phyloP scores from a whole-genome alignment of 2,329 filamentous ascomycete genomes.

The Didymella pomorum region DNA sequence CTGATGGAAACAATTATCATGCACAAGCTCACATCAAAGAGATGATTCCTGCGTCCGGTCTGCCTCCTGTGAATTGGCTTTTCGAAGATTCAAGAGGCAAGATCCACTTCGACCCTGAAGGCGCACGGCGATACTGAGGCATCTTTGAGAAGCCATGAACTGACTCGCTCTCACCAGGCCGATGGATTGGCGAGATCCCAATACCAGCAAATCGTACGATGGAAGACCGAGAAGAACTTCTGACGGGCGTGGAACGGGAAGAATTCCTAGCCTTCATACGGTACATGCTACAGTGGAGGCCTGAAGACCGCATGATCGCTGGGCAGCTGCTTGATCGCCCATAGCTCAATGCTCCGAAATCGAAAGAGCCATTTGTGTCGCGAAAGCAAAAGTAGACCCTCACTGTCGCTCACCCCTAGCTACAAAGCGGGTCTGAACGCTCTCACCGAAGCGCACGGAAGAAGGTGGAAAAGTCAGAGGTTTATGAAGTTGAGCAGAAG shows the following conservation, averaged over 20 bases:
- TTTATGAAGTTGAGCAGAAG: not conserved
- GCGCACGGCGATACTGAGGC: too few species aligned
- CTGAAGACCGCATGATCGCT: slow-evolving; percentile 39
- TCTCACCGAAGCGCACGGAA: slow-evolving; percentile 6
- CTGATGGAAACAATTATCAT: too few species aligned
- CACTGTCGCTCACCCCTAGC: slow-evolving; percentile 3
- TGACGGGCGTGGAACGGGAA: slow-evolving; percentile 7
- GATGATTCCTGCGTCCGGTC: too few species aligned
- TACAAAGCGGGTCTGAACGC: not conserved
- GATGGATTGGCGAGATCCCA: too few species aligned
- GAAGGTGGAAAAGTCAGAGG: not conserved
- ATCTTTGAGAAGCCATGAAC: too few species aligned
- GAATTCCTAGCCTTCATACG: slow-evolving; percentile 44
- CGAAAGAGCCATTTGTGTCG: not conserved
- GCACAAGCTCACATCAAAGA: too few species aligned
- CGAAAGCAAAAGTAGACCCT: not conserved
- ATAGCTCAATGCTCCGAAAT: slow-evolving; percentile 18
- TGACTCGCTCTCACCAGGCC: too few species aligned
- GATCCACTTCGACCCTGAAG: too few species aligned
- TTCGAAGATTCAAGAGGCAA: too few species aligned
- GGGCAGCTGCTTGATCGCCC: slow-evolving; percentile 27
- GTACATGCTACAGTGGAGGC: slow-evolving; percentile 49
- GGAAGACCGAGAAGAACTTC: not conserved
- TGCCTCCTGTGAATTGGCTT: too few species aligned
- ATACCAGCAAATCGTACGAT: not conserved